Evolutionary conservation across 23 red algal genomes (phyloP).

Genomic region (Agarophyton chilense): DNA sequence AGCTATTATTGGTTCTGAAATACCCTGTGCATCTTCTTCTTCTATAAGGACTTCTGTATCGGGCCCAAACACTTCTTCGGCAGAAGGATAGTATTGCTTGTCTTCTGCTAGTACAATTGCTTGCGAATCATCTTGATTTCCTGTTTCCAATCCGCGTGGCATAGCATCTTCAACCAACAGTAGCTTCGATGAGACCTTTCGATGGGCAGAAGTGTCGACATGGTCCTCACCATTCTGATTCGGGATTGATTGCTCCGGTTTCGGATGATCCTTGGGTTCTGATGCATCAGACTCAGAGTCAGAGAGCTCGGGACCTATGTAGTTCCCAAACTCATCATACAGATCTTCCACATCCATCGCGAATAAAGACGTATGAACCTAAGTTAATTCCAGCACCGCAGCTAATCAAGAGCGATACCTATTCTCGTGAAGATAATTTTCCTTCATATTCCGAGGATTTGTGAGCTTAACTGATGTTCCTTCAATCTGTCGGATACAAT

Average conservation of each 20-base stretch:
- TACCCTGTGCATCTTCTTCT: constrained; percentile 88
- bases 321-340: constrained; percentile 97
- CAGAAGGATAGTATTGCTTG: constrained; percentile 77
- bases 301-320: constrained; percentile 72
- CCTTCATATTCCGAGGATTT: too few relatives aligned
- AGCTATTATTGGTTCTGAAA: constrained; percentile 74
- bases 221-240: constrained; percentile 1
- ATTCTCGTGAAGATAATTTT: not conserved
- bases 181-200: not conserved
- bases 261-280: not conserved
- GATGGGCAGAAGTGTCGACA: not conserved
- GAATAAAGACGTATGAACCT: not conserved
- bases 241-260: not conserved
- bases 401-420: not conserved
- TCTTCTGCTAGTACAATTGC: constrained; percentile 89
- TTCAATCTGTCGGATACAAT: too few relatives aligned
- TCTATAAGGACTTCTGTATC: constrained; percentile 85
- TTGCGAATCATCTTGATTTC: not conserved
- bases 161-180: constrained; percentile 10
- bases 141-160: not conserved
- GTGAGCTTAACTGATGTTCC: too few relatives aligned
- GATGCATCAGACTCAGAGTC: constrained; percentile 42
- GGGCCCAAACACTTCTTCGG: constrained; percentile 79
- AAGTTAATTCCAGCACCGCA: not conserved
- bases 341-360: constrained; percentile 56